Percentiles rank a stretch among this genome's conserved stretches.
These are phyloP conservation scores for Brassica cretica DNA, from an alignment of 345 rosid species.

Conservation along the genomic window DNA sequence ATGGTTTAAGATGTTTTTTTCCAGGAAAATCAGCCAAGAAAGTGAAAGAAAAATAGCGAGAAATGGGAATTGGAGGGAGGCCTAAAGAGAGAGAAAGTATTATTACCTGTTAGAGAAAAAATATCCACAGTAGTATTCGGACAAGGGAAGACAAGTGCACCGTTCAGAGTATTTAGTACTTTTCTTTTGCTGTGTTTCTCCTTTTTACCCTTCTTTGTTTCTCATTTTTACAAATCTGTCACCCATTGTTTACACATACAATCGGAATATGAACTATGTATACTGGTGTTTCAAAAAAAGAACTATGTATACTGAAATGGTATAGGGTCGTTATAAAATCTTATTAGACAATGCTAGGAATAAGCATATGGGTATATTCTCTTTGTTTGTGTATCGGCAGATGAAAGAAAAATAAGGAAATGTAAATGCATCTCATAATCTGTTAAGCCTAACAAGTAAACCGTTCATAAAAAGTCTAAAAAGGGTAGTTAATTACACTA, in stretches of 20 bases:
- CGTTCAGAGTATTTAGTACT: conserved; percentile 33
- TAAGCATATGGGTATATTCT: conserved; percentile 5
- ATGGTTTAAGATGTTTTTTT: background rate
- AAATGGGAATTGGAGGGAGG: conserved; percentile 28
- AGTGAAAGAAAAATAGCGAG: conserved; percentile 31
- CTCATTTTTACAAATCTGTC: conserved; percentile 15
- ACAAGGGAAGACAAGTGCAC: conserved; percentile 32
- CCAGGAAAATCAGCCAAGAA: conserved; percentile 24
- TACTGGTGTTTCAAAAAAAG: too few species aligned
- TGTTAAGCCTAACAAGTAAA: background rate
- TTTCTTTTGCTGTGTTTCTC: conserved; percentile 11
- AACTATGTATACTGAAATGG: background rate
- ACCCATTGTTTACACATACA: background rate
- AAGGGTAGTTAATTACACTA: background rate
- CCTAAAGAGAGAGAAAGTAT: conserved; percentile 6
- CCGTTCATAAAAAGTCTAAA: background rate
- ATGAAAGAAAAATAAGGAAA: background rate
- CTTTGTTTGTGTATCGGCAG: conserved; percentile 10
- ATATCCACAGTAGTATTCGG: conserved; percentile 34
- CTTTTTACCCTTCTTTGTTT: conserved; percentile 24
- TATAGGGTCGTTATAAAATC: background rate
- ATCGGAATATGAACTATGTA: conserved; percentile 6
- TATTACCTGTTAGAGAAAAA: conserved; percentile 37
- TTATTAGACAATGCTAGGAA: conserved; percentile 13
- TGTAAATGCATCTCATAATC: background rate